Conservation (phyloP, 257 asterid species). For the Catharanthus roseus region DNA sequence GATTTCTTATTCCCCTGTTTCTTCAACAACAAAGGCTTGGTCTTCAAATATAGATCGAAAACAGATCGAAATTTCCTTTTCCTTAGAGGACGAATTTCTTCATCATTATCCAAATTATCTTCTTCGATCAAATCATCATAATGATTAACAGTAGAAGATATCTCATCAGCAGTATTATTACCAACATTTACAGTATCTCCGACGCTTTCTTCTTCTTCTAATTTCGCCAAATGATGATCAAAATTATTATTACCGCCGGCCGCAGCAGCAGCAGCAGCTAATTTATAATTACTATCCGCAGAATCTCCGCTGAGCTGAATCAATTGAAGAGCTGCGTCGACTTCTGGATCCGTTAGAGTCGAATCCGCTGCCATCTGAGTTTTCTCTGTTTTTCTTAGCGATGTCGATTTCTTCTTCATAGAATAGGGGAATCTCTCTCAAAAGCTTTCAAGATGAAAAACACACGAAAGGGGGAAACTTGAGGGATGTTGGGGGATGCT, state of each 20-base stretch:
- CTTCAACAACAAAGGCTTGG: slow-evolving; percentile 27
- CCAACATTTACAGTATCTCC: slow-evolving; percentile 22
- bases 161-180: slow-evolving; percentile 8
- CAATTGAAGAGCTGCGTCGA: slow-evolving; percentile 31
- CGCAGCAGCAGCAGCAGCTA: too few species aligned
- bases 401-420: not conserved
- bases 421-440: not conserved
- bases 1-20: slow-evolving; percentile 19
- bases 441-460: not conserved
- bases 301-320: slow-evolving; percentile 34
- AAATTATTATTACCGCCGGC: not conserved
- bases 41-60: slow-evolving; percentile 34
- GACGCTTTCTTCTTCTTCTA: slow-evolving; percentile 29
- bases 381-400: not conserved
- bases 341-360: slow-evolving; percentile 15
- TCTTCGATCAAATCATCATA: slow-evolving; percentile 2
- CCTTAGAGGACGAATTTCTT: slow-evolving; percentile 21
- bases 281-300: not conserved
- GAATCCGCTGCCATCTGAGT: not conserved
- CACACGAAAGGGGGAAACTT: not conserved
- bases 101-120: slow-evolving; percentile 12
- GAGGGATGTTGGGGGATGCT: not conserved
- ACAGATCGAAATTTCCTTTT: slow-evolving; percentile 47
- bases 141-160: slow-evolving; percentile 28
- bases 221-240: not conserved